phyloP scores from a whole-genome alignment of 805 yeast genomes.

The Yamadazyma paraphyllophila region DNA sequence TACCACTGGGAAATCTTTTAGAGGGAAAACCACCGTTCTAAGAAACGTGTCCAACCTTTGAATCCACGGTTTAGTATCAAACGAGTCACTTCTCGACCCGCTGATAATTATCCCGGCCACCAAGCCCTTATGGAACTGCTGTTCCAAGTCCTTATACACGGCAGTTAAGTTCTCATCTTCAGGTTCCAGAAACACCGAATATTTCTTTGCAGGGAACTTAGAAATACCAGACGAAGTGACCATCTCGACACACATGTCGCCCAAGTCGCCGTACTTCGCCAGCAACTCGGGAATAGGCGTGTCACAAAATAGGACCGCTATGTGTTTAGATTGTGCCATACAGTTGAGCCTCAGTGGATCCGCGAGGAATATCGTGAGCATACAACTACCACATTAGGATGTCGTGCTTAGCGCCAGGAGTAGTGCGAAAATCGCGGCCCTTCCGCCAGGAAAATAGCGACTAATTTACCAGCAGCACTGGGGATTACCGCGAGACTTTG shows the following conservation, averaged over 20 bases:
- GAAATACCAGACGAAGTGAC: conserved; percentile 18
- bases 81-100: conserved; percentile 52
- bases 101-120: conserved; percentile 48
- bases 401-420: too few species aligned
- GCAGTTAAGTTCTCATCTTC: conserved; percentile 14
- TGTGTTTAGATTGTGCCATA: conserved; percentile 16
- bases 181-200: conserved; percentile 31
- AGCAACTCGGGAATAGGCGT: conserved; percentile 29
- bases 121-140: conserved; percentile 23
- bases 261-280: conserved; percentile 50
- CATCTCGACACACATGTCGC: conserved; percentile 42
- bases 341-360: too few species aligned
- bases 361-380: too few species aligned
- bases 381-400: too few species aligned
- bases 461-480: too few species aligned
- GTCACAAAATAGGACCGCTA: conserved; percentile 43
- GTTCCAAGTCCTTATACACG: conserved; percentile 17
- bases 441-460: too few species aligned
- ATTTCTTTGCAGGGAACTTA: conserved; percentile 27
- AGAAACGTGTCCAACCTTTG: conserved; percentile 35
- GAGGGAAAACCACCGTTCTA: conserved; percentile 14
- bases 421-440: too few species aligned
- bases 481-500: too few species aligned
- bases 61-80: conserved; percentile 43
- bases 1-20: conserved; percentile 40